Evolutionary conservation across 1,139 yeast genomes (phyloP).

Genomic region (Arxiozyma slooffiae): DNA sequence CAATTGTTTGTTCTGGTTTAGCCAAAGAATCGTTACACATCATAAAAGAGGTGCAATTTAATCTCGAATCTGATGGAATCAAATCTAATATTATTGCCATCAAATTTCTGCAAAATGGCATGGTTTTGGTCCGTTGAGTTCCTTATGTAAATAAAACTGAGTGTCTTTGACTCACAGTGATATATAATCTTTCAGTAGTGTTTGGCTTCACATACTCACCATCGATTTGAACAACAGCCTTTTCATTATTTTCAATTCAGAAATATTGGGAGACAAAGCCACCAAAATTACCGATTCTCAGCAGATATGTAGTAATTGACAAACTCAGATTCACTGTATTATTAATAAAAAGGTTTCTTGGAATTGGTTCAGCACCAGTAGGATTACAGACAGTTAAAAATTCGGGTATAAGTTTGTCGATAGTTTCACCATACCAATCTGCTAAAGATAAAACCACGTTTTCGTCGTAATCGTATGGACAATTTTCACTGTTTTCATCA

Average conservation of each 20-base stretch:
- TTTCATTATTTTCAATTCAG: slow-evolving; percentile 74
- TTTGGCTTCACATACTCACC: slow-evolving; percentile 66
- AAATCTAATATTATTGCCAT: slow-evolving; percentile 71
- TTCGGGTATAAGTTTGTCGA: slow-evolving; percentile 41
- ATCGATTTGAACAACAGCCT: slow-evolving; percentile 76
- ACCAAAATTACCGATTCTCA: slow-evolving; percentile 73
- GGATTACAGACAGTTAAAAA: slow-evolving; percentile 75
- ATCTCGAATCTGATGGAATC: slow-evolving; percentile 49
- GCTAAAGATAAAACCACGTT: slow-evolving; percentile 58
- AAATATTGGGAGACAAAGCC: slow-evolving; percentile 81
- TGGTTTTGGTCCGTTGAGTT: slow-evolving; percentile 49
- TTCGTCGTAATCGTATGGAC: slow-evolving; percentile 57
- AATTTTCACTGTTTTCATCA: slow-evolving; percentile 32
- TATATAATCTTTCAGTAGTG: slow-evolving; percentile 49
- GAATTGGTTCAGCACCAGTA: slow-evolving; percentile 95
- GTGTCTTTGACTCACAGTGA: slow-evolving; percentile 74
- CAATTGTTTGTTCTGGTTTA: slow-evolving; percentile 38
- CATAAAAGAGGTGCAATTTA: slow-evolving; percentile 66
- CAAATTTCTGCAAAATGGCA: slow-evolving; percentile 70
- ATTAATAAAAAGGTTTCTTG: slow-evolving; percentile 67
- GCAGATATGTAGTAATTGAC: slow-evolving; percentile 66
- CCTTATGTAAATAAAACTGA: slow-evolving; percentile 66
- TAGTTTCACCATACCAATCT: slow-evolving; percentile 76
- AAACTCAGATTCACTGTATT: slow-evolving; percentile 65
- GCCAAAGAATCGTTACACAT: slow-evolving; percentile 43